These are phyloP conservation scores for Neonothopanus nambi DNA, from an alignment of 1,284 basidiomycete genomes.

Conservation along the genomic window DNA sequence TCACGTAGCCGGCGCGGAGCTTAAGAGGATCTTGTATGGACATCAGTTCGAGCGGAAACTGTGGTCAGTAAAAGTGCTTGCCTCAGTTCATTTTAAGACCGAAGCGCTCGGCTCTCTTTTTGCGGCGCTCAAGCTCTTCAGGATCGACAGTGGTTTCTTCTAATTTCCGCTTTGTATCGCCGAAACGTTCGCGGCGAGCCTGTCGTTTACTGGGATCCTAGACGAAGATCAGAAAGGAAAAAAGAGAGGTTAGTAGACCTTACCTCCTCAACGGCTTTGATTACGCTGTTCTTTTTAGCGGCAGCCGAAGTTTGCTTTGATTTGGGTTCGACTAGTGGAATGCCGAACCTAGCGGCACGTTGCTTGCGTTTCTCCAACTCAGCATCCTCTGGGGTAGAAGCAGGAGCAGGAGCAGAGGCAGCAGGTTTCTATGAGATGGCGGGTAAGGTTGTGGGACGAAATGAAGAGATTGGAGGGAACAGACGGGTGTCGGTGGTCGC, in stretches of 20 bases:
- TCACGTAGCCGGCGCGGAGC: too few species aligned
- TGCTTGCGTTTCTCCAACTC: slow-evolving; percentile 60
- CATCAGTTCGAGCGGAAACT: too few species aligned
- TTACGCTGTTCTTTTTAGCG: slow-evolving; percentile 12
- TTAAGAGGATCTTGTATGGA: too few species aligned
- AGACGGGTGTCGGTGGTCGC: slow-evolving; percentile 17
- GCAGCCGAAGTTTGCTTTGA: slow-evolving; percentile 22
- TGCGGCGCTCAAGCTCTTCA: slow-evolving; percentile 58
- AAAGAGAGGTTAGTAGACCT: slow-evolving; percentile 27
- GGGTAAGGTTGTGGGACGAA: background rate
- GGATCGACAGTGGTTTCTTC: slow-evolving; percentile 37
- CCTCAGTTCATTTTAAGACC: slow-evolving; percentile 30
- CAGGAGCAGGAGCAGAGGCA: slow-evolving; percentile 16
- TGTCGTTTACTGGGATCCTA: slow-evolving; percentile 52
- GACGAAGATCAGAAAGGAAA: slow-evolving; percentile 7
- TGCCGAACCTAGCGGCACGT: slow-evolving; percentile 68
- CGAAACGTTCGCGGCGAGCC: slow-evolving; percentile 55
- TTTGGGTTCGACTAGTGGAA: slow-evolving; percentile 57
- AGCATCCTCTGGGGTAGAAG: slow-evolving; percentile 32
- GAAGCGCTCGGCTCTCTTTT: slow-evolving; percentile 66
- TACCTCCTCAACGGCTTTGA: too few species aligned
- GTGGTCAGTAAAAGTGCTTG: too few species aligned
- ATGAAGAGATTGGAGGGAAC: background rate
- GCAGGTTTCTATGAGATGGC: too few species aligned
- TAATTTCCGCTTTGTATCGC: slow-evolving; percentile 21